A percentile compares a stretch with the other conserved stretches of the same genome.
These are phyloP conservation scores for Colletotrichum chrysophilum DNA, from an alignment of 2,329 filamentous ascomycete species.

Conservation along the genomic window DNA sequence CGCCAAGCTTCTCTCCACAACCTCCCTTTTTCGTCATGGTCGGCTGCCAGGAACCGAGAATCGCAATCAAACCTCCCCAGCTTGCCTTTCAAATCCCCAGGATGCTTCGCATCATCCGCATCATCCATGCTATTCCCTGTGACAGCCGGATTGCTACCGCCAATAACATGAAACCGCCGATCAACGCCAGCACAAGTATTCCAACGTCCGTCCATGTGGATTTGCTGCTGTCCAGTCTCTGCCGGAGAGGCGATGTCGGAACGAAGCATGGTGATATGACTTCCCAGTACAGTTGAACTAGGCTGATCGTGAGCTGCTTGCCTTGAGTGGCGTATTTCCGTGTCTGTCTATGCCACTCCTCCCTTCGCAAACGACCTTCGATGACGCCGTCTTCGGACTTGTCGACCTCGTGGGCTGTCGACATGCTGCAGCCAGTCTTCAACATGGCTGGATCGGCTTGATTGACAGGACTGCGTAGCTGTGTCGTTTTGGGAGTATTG, in stretches of 20 bases:
- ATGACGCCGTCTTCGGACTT: conserved; percentile 19
- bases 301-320: conserved; percentile 2
- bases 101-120: background rate
- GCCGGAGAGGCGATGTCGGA: conserved; percentile 12
- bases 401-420: background rate
- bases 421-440: background rate
- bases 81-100: background rate
- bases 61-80: conserved; percentile 3
- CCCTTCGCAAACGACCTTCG: conserved; percentile 17
- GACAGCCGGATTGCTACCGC: background rate
- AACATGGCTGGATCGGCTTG: background rate
- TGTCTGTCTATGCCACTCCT: background rate
- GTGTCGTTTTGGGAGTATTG: background rate
- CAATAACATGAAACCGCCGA: conserved; percentile 3
- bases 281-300: background rate
- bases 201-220: conserved; percentile 10
- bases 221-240: conserved; percentile 5
- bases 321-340: background rate
- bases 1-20: conserved; percentile 7
- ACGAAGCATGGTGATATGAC: conserved; percentile 10
- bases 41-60: conserved; percentile 8
- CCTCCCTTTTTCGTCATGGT: conserved; percentile 8
- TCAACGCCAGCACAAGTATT: background rate
- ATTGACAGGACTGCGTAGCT: background rate
- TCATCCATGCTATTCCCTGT: conserved; percentile 5